Conservation (phyloP, 148 eudicot genomes). For the Rhododendron williamsianum region DNA sequence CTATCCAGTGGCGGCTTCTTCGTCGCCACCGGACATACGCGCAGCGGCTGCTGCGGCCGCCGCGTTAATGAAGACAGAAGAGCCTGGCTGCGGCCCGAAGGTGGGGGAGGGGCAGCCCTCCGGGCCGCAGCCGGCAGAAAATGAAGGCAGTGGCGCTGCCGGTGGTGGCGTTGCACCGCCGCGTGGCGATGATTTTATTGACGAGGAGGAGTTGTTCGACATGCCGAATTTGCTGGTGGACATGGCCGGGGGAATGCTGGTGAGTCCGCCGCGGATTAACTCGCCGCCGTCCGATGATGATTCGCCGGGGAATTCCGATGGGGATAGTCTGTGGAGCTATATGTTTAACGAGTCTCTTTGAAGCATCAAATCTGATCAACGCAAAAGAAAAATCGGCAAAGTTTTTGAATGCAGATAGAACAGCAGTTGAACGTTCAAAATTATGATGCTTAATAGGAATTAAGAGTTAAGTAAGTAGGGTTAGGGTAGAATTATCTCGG, state of each 20-base stretch:
- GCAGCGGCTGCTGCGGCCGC: conserved; percentile 23
- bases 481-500: background rate
- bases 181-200: conserved; percentile 14
- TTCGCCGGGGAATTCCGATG: conserved; percentile 10
- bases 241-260: conserved; percentile 59
- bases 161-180: background rate
- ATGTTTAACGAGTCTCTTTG: background rate
- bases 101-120: background rate
- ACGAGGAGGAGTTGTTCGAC: conserved; percentile 43
- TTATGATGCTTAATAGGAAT: background rate
- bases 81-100: background rate
- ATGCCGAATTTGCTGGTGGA: conserved; percentile 49
- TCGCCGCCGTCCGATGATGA: conserved; percentile 13
- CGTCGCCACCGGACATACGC: conserved; percentile 19
- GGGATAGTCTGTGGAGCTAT: conserved; percentile 38
- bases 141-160: background rate
- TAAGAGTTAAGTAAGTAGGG: background rate
- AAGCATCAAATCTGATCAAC: background rate
- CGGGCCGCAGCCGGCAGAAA: background rate
- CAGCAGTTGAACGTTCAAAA: too few relatives aligned
- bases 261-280: conserved; percentile 44
- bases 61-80: background rate
- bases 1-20: conserved; percentile 23
- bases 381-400: background rate
- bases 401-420: background rate